These are phyloP conservation scores for Neopestalotiopsis rosae DNA, from an alignment of 2,329 filamentous ascomycete species.

Conservation along the genomic window DNA sequence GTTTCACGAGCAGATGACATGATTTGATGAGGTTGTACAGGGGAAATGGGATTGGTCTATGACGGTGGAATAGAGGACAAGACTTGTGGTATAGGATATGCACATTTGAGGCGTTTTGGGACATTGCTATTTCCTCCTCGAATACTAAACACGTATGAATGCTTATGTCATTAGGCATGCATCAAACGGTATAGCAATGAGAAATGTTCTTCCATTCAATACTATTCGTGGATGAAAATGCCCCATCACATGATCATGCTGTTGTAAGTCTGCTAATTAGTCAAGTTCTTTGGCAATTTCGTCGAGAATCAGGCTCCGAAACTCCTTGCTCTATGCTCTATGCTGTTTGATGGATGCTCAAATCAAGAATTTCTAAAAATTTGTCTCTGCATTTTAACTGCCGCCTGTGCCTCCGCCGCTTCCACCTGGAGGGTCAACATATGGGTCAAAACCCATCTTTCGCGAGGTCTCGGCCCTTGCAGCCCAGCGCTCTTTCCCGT, in stretches of 20 bases:
- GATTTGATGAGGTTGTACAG: not conserved
- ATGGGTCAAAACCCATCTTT: slow-evolving; percentile 62
- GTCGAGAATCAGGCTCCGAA: not conserved
- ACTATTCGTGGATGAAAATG: too few relatives aligned
- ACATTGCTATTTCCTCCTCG: too few relatives aligned
- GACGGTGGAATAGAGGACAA: too few relatives aligned
- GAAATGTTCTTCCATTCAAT: too few relatives aligned
- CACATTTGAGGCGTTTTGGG: too few relatives aligned
- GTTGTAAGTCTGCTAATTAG: not conserved
- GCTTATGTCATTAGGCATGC: too few relatives aligned
- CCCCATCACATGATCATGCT: not conserved
- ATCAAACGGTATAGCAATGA: too few relatives aligned
- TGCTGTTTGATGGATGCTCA: slow-evolving; percentile 1
- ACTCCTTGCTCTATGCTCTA: not conserved
- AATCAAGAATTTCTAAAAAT: not conserved
- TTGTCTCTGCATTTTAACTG: not conserved
- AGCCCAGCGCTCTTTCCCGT: slow-evolving; percentile 50
- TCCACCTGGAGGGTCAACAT: slow-evolving; percentile 44
- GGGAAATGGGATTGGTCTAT: not conserved
- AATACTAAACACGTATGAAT: too few relatives aligned
- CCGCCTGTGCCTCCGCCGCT: not conserved
- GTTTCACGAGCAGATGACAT: slow-evolving; percentile 1
- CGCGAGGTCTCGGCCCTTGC: slow-evolving; percentile 52
- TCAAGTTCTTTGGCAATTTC: not conserved
- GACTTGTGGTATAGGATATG: too few relatives aligned